Conservation (phyloP, 345 rosid genomes). For the Eutrema heterophyllum region DNA sequence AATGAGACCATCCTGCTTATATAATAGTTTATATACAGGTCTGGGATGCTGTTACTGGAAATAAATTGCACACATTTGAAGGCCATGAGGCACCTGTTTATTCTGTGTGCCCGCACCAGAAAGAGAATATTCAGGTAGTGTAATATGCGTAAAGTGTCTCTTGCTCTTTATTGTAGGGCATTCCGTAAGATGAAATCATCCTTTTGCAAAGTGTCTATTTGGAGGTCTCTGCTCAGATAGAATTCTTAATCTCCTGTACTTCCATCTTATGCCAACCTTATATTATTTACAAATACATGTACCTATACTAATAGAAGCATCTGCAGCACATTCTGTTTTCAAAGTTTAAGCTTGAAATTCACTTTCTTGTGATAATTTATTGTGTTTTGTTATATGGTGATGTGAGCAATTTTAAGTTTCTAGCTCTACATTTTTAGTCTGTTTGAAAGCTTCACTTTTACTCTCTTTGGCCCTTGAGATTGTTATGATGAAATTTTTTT, state of each 20-base stretch:
- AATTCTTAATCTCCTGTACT: background rate
- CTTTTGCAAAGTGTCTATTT: background rate
- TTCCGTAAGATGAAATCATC: background rate
- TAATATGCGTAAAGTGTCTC: background rate
- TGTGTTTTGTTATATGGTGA: background rate
- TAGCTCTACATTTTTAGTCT: background rate
- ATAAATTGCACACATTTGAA: conserved; percentile 53
- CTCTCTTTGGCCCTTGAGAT: conserved; percentile 1
- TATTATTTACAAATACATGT: background rate
- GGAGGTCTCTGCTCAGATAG: background rate
- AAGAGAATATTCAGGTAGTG: conserved; percentile 60
- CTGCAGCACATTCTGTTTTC: background rate
- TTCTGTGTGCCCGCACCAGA: conserved; percentile 63
- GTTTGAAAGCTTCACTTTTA: background rate
- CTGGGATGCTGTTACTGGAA: conserved; percentile 61
- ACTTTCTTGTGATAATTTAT: background rate
- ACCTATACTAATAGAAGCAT: background rate
- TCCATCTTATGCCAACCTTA: background rate
- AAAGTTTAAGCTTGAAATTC: conserved; percentile 3
- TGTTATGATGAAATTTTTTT: conserved; percentile 4
- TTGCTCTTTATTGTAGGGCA: background rate
- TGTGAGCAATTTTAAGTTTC: background rate
- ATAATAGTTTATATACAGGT: conserved; percentile 34
- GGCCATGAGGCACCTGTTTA: conserved; percentile 75
- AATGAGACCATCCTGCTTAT: conserved; percentile 7